A percentile compares a stretch with the other conserved stretches of the same genome.
Conservation (phyloP, 257 asterid species). For the Solanum medicagineum region DNA sequence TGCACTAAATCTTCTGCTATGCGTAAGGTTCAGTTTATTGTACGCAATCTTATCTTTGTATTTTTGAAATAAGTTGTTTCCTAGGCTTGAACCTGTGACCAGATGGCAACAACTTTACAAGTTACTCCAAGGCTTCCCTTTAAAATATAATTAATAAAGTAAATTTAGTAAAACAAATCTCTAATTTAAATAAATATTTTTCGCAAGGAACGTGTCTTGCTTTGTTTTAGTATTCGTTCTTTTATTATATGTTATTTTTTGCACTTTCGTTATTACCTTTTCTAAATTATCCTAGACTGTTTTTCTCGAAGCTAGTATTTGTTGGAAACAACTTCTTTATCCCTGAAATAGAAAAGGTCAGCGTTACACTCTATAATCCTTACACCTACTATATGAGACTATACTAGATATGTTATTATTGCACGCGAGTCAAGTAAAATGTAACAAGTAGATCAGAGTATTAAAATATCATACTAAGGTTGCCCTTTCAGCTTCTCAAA, state of each 20-base stretch:
- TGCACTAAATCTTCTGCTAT: too few relatives aligned
- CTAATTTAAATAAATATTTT: neutral
- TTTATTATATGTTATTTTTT: neutral
- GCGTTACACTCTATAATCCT: fast-evolving
- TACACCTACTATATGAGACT: fast-evolving
- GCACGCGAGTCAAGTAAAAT: neutral
- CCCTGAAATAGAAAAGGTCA: fast-evolving
- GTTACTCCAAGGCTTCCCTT: too few relatives aligned
- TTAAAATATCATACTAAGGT: neutral
- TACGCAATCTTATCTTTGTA: too few relatives aligned
- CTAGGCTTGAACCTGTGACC: too few relatives aligned
- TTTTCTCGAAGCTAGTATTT: neutral
- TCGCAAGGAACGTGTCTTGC: neutral
- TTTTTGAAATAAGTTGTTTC: too few relatives aligned
- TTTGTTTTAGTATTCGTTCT: neutral
- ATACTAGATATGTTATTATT: fast-evolving
- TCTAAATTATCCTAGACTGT: neutral
- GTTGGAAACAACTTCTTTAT: neutral
- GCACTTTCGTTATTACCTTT: neutral
- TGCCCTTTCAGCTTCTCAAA: neutral
- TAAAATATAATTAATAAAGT: neutral
- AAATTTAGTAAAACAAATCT: neutral
- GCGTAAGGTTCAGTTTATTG: too few relatives aligned
- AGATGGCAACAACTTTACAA: too few relatives aligned
- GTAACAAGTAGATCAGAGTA: fast-evolving